Percentiles rank a stretch among this genome's conserved stretches.
These are phyloP conservation scores for Oryza nivara DNA, from an alignment of 176 grass and related monocot genomes.

Conservation along the genomic window DNA sequence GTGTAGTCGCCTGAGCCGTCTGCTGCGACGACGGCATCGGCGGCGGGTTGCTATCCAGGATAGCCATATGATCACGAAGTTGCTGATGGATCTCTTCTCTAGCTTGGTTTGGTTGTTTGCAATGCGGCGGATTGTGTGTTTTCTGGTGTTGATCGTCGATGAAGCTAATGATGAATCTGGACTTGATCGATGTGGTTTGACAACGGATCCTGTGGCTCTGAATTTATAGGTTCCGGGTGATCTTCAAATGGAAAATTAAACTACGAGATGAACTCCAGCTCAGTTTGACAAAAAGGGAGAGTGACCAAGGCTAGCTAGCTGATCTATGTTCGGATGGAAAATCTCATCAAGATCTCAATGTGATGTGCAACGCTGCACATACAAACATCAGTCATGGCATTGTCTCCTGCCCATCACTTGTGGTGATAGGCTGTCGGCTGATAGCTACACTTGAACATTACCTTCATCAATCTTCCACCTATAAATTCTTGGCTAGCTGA, in stretches of 20 bases:
- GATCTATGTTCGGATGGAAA: not conserved
- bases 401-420: slow-evolving; percentile 30
- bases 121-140: not conserved
- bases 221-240: not conserved
- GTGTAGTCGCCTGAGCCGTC: not conserved
- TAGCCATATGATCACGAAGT: not conserved
- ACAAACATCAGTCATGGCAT: slow-evolving; percentile 30
- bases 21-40: not conserved
- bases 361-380: slow-evolving; percentile 24
- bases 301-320: too few species aligned
- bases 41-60: not conserved
- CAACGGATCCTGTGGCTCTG: not conserved
- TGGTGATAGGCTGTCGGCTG: not conserved
- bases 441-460: not conserved
- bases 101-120: not conserved
- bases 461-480: not conserved
- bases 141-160: not conserved
- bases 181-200: not conserved
- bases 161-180: not conserved
- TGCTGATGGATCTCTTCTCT: too few species aligned
- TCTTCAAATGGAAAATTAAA: not conserved
- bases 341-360: slow-evolving; percentile 14
- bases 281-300: too few species aligned
- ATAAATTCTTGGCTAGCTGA: slow-evolving; percentile 35
- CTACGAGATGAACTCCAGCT: not conserved